Evolutionary conservation across 2,329 filamentous ascomycete species (phyloP).

Genomic region (Penicillium corylophilum): DNA sequence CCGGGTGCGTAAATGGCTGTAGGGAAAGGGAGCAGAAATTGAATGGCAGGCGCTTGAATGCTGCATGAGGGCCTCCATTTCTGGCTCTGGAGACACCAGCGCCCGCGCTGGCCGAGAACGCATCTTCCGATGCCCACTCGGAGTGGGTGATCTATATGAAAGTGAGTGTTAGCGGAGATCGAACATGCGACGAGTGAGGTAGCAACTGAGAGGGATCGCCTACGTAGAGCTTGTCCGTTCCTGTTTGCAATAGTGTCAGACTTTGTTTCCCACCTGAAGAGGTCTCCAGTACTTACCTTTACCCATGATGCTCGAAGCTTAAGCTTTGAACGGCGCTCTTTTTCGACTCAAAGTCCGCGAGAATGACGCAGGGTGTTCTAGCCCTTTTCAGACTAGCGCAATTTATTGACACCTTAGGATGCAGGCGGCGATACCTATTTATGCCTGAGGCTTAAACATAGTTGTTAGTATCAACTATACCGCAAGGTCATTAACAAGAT

Average conservation of each 20-base stretch:
- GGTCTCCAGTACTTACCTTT: slow-evolving; percentile 23
- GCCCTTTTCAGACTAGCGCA: slow-evolving; percentile 14
- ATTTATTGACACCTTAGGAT: not conserved
- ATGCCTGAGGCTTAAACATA: too few relatives aligned
- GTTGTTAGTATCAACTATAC: too few relatives aligned
- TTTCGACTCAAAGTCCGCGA: slow-evolving; percentile 11
- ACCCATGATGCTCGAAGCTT: slow-evolving; percentile 25
- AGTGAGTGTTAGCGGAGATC: slow-evolving; percentile 18
- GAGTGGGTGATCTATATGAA: slow-evolving; percentile 79
- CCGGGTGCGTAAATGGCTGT: slow-evolving; percentile 91
- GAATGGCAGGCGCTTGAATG: slow-evolving; percentile 88
- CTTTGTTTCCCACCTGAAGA: slow-evolving; percentile 2
- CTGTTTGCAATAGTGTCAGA: slow-evolving; percentile 25
- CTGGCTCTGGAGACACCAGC: slow-evolving; percentile 60
- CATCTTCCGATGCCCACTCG: slow-evolving; percentile 91
- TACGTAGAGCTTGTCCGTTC: slow-evolving; percentile 54
- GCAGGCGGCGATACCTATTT: not conserved
- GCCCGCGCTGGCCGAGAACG: slow-evolving; percentile 78
- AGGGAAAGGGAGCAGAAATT: slow-evolving; percentile 97
- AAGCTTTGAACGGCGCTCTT: slow-evolving; percentile 4
- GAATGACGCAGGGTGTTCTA: slow-evolving; percentile 20
- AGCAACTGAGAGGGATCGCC: slow-evolving; percentile 10
- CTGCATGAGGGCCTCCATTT: slow-evolving; percentile 54
- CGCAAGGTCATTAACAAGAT: too few relatives aligned
- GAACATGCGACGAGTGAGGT: slow-evolving; percentile 11